Conservation (phyloP, 2,329 filamentous ascomycete species). For the Aspergillus carbonarius region DNA sequence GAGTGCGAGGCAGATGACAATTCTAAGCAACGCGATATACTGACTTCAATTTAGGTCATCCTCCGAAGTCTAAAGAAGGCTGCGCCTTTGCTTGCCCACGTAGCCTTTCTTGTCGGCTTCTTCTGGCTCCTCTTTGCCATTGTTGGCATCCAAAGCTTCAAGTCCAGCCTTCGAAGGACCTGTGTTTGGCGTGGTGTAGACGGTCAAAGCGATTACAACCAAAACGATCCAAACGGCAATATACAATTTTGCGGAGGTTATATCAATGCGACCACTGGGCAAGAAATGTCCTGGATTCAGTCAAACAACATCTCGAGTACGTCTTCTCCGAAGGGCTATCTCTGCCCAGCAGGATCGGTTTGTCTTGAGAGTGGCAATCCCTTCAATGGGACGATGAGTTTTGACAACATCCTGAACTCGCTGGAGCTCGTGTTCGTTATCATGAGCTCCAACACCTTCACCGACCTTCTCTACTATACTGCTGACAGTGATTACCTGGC, state of each 20-base stretch:
- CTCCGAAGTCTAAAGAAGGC: slow-evolving; percentile 93
- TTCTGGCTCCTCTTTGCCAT: slow-evolving; percentile 99
- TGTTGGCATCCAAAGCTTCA: slow-evolving; percentile 94
- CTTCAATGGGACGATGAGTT: slow-evolving; percentile 81
- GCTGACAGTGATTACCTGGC: slow-evolving; percentile 88
- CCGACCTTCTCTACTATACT: slow-evolving; percentile 90
- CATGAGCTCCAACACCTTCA: slow-evolving; percentile 97
- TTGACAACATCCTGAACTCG: slow-evolving; percentile 91
- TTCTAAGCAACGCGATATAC: background rate
- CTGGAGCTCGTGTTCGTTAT: slow-evolving; percentile 94
- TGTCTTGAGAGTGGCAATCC: slow-evolving; percentile 80
- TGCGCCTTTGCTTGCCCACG: slow-evolving; percentile 83
- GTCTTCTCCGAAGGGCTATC: slow-evolving; percentile 69
- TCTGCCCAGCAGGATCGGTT: slow-evolving; percentile 79
- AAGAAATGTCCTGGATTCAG: slow-evolving; percentile 67
- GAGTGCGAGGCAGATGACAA: slow-evolving; percentile 39
- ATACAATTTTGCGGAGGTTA: slow-evolving; percentile 86
- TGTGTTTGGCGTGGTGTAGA: slow-evolving; percentile 74
- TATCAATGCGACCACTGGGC: slow-evolving; percentile 60
- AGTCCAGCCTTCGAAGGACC: slow-evolving; percentile 72
- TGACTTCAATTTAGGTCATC: slow-evolving; percentile 65
- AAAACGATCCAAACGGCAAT: slow-evolving; percentile 55
- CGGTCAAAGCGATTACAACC: slow-evolving; percentile 39
- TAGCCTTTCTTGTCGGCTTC: slow-evolving; percentile 91
- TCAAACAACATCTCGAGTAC: slow-evolving; percentile 52